Conservation (phyloP, 106 monocot genomes). For the Phalaenopsis equestris region DNA sequence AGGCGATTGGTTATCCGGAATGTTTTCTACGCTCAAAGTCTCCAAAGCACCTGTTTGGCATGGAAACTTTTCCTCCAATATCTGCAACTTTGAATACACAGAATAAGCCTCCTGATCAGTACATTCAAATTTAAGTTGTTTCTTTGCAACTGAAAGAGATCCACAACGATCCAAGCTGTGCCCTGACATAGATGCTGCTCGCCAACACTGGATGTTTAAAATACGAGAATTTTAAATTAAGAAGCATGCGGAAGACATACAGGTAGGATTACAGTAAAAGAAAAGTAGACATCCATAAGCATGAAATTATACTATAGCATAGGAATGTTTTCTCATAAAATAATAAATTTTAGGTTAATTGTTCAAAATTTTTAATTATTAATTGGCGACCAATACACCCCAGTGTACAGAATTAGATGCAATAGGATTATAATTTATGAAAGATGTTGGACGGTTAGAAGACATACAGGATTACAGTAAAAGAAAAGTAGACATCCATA, state of each 20-base stretch:
- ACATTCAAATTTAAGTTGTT: conserved; percentile 54
- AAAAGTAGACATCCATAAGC: neutral
- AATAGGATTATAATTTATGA: neutral
- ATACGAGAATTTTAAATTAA: neutral
- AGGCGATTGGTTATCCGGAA: conserved; percentile 5
- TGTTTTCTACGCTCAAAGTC: conserved; percentile 6
- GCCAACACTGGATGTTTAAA: conserved; percentile 66
- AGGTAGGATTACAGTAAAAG: neutral
- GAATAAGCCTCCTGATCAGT: conserved; percentile 31
- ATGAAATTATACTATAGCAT: neutral
- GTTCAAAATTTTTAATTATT: too few relatives aligned
- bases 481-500: conserved; percentile 1
- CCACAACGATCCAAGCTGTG: conserved; percentile 43
- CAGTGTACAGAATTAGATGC: neutral
- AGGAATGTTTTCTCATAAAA: neutral
- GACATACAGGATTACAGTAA: neutral
- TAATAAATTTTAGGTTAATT: too few relatives aligned
- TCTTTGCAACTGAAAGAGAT: conserved; percentile 54
- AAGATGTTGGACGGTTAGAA: neutral
- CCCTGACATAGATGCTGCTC: conserved; percentile 69
- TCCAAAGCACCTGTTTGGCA: neutral
- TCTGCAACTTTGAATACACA: conserved; percentile 55
- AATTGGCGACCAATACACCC: too few relatives aligned
- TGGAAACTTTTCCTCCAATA: conserved; percentile 47
- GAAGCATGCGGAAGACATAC: neutral